phyloP scores from a whole-genome alignment of 2,329 filamentous ascomycete genomes.

The Epichloe sylvatica region DNA sequence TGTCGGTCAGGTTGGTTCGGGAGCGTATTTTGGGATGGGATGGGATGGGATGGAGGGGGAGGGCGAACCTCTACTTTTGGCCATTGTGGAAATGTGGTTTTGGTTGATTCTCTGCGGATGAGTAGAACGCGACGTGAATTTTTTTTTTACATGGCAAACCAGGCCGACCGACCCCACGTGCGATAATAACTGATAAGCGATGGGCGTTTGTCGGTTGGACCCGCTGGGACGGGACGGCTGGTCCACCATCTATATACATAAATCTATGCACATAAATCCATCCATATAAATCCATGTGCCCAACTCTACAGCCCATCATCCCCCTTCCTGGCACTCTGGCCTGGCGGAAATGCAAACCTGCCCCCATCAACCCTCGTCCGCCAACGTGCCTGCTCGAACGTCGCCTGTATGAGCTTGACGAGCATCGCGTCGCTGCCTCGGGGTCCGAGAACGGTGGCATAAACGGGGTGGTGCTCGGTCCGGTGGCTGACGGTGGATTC shows the following conservation, averaged over 20 bases:
- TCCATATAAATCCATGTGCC: too few relatives aligned
- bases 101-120: neutral
- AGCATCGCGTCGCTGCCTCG: constrained; percentile 14
- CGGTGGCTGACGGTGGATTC: constrained; percentile 15
- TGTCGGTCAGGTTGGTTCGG: neutral
- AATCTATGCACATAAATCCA: too few relatives aligned
- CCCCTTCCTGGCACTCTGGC: constrained; percentile 5
- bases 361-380: constrained; percentile 17
- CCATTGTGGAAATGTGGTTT: constrained; percentile 4
- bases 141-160: neutral
- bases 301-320: constrained; percentile 3
- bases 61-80: constrained; percentile 7
- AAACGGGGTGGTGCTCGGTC: constrained; percentile 18
- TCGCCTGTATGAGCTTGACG: constrained; percentile 16
- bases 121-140: too few relatives aligned
- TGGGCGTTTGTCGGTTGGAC: neutral
- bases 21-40: neutral
- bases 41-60: neutral
- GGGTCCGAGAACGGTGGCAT: constrained; percentile 17
- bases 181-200: neutral
- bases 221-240: neutral
- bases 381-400: constrained; percentile 16
- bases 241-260: neutral
- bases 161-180: neutral
- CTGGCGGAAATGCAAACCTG: constrained; percentile 16